Base-by-base conservation (phyloP, 2,329 filamentous ascomycete species). In the Pleoardoris graminearum region DNA sequence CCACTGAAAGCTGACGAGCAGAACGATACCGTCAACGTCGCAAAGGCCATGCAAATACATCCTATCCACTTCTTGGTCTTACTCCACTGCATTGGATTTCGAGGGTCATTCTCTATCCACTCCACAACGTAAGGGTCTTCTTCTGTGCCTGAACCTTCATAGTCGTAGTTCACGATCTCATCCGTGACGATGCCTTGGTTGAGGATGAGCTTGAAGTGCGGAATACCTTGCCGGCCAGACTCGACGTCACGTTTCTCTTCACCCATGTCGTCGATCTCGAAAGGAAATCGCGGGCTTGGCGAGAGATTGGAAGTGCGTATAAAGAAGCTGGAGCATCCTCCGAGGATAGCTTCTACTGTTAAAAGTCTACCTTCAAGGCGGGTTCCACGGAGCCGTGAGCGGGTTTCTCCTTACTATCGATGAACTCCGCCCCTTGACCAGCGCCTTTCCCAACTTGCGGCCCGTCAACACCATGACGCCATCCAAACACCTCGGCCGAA, bases 31-130 rank as follows among this genome's bases (percentile, higher is more conserved):
- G 73, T 70, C 37, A 78, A 69, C 3, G 75, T 76, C 1, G 76
- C 72, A 45, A 77, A 66, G 6, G 76, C 75, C 55, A 77, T 71
- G 12, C 70, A 61, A 23, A 76, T 30, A 7, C 72, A 68, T 45
- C 75, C 70, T 16, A 68, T 57, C 75, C 76, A 77, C 56, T 78
- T 79, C 60, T 71, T 74, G 35, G 62, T 63, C 46, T 62, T 63
- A 7, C 63, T 11, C 57, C 73, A 78, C 11, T 57, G 63, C 70
- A 78, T 71, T 0, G 76, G 76, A 48, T 80, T 79, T 52, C 76
- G 68, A 2, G 76, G 73, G 51, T 80, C 78, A 41, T 76, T 71
- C 17, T 76, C 71, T 50, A 79, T 72, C 75, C 75, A 80, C 42
- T 77, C 74, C 45, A 80, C 74, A 8, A 77, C 64, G 53, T 71